Conservation (phyloP, 176 grass and related monocot species). For the Aegilops tauschii region DNA sequence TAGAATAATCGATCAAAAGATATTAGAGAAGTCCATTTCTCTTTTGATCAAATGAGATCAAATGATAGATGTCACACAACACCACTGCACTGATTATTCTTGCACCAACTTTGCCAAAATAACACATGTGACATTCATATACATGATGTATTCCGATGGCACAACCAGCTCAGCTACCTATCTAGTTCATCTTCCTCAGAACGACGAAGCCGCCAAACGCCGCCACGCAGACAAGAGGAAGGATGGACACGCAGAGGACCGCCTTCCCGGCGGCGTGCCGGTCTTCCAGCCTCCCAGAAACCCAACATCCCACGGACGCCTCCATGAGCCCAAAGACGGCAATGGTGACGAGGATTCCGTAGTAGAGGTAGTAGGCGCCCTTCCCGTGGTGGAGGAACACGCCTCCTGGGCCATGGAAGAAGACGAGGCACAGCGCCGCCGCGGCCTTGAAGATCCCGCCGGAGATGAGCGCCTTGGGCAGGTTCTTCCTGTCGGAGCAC, state of each 20-base stretch:
- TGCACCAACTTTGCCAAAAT: not conserved
- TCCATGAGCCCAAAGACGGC: not conserved
- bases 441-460: not conserved
- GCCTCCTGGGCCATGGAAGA: not conserved
- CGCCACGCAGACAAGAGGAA: not conserved
- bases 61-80: not conserved
- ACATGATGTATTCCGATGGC: not conserved
- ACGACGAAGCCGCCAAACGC: not conserved
- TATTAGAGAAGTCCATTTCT: no score
- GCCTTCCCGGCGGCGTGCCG: not conserved
- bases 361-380: not conserved
- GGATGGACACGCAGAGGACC: not conserved
- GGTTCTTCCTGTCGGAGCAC: not conserved
- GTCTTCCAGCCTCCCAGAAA: not conserved
- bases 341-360: not conserved
- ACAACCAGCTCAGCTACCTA: not conserved
- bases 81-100: not conserved
- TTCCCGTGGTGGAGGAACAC: slow-evolving; percentile 14
- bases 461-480: not conserved
- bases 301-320: not conserved
- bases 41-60: not conserved
- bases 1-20: no score
- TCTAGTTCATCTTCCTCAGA: not conserved
- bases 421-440: not conserved
- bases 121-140: not conserved